Percentiles rank a stretch among this genome's conserved stretches.
Evolutionary conservation across 1,284 basidiomycete genomes (phyloP).

Genomic region (Chondrostereum purpureum): DNA sequence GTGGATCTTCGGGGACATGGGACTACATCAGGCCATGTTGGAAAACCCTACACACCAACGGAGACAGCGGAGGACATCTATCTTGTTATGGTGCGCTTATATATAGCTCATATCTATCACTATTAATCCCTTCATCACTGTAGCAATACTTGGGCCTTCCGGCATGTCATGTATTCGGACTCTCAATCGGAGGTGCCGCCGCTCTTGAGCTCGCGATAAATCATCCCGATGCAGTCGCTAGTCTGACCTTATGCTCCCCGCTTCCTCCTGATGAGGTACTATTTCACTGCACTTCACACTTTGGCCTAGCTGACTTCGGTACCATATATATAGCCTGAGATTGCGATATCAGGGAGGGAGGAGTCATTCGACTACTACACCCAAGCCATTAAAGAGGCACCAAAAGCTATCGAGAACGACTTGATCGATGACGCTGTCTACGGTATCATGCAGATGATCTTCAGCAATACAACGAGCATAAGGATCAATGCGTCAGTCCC

Average conservation of each 20-base stretch:
- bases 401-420: neutral
- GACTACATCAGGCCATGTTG: conserved; percentile 5
- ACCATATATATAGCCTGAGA: neutral
- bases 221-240: neutral
- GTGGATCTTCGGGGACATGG: conserved; percentile 8
- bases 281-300: neutral
- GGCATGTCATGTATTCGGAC: conserved; percentile 5
- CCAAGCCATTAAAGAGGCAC: neutral
- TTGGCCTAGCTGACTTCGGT: neutral
- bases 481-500: neutral
- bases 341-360: neutral
- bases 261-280: conserved; percentile 1
- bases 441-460: neutral
- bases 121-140: too few relatives aligned
- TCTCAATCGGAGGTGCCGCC: conserved; percentile 7
- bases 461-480: neutral
- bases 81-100: neutral
- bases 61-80: neutral
- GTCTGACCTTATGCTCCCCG: neutral
- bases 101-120: too few relatives aligned
- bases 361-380: neutral
- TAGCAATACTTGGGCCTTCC: conserved; percentile 2
- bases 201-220: conserved; percentile 5
- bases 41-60: neutral
- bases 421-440: neutral